A percentile compares a stretch with the other conserved stretches of the same genome.
Evolutionary conservation across 176 grass and related monocot genomes (phyloP).

Genomic region (Cymbopogon citratus): DNA sequence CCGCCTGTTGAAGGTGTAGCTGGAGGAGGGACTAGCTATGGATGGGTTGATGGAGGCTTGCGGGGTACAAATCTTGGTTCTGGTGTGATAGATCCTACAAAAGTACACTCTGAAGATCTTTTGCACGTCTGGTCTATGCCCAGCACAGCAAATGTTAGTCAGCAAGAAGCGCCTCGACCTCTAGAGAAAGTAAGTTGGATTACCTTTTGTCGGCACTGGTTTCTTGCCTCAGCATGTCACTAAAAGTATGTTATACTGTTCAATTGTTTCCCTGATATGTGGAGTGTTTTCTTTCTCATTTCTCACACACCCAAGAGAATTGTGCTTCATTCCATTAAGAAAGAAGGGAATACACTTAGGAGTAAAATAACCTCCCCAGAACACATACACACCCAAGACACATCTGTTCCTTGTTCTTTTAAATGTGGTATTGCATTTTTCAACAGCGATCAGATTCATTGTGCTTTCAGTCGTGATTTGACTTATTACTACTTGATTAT

Average conservation of each 20-base stretch:
- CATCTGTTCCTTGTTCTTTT: not conserved
- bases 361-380: not conserved
- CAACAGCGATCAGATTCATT: not conserved
- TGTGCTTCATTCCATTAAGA: not conserved
- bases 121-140: slow-evolving; percentile 98
- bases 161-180: slow-evolving; percentile 79
- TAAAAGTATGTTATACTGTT: not conserved
- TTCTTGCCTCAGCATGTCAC: not conserved
- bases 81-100: slow-evolving; percentile 62
- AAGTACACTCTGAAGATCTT: slow-evolving; percentile 65
- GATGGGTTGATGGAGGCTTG: slow-evolving; percentile 68
- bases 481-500: slow-evolving; percentile 8
- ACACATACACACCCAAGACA: not conserved
- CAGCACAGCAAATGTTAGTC: slow-evolving; percentile 83
- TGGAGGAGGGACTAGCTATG: slow-evolving; percentile 97
- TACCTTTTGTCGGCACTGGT: slow-evolving; percentile 4
- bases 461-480: not conserved
- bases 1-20: slow-evolving; percentile 60
- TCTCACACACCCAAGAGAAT: not conserved
- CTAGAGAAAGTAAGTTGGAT: slow-evolving; percentile 70
- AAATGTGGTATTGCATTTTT: slow-evolving; percentile 6
- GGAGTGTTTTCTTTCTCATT: slow-evolving; percentile 17
- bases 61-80: slow-evolving; percentile 37
- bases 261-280: not conserved
- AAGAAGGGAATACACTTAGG: not conserved